Evolutionary conservation across 208 protist genomes (phyloP).

Genomic region (Acanthamoeba rhysodes): DNA sequence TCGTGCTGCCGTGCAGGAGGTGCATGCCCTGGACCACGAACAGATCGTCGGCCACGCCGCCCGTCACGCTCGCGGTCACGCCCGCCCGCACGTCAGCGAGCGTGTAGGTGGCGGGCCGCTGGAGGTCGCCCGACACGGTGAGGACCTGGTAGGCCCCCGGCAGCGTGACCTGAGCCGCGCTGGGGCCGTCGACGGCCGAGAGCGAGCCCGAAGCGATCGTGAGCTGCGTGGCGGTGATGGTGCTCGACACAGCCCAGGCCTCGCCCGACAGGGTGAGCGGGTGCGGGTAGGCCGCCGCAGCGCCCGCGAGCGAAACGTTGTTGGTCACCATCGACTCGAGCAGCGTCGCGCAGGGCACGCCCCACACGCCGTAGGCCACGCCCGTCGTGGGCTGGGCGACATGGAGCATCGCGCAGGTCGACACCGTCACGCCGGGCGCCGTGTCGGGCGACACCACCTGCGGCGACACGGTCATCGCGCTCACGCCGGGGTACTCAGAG

Average conservation of each 20-base stretch:
- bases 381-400: slow-evolving; percentile 23
- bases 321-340: slow-evolving; percentile 49
- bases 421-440: slow-evolving; percentile 11
- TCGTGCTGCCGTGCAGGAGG: slow-evolving; percentile 28
- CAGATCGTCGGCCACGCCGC: slow-evolving; percentile 54
- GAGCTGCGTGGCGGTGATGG: slow-evolving; percentile 12
- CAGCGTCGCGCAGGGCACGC: slow-evolving; percentile 1
- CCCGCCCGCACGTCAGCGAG: neutral
- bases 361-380: slow-evolving; percentile 46
- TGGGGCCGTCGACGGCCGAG: neutral
- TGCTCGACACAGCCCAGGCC: slow-evolving; percentile 1
- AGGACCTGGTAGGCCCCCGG: slow-evolving; percentile 30
- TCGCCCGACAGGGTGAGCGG: slow-evolving; percentile 6
- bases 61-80: slow-evolving; percentile 8
- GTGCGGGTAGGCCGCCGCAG: neutral
- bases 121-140: neutral
- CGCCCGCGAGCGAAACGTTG: slow-evolving; percentile 30
- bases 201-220: neutral
- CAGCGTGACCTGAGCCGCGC: neutral
- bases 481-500: neutral
- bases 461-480: slow-evolving; percentile 10
- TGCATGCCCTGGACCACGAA: slow-evolving; percentile 44
- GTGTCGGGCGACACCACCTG: slow-evolving; percentile 7
- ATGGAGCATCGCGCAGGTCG: slow-evolving; percentile 4
- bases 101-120: slow-evolving; percentile 25